Evolutionary conservation across 768 basidiomycete species (phyloP).

Genomic region (Hydnum rufescens): DNA sequence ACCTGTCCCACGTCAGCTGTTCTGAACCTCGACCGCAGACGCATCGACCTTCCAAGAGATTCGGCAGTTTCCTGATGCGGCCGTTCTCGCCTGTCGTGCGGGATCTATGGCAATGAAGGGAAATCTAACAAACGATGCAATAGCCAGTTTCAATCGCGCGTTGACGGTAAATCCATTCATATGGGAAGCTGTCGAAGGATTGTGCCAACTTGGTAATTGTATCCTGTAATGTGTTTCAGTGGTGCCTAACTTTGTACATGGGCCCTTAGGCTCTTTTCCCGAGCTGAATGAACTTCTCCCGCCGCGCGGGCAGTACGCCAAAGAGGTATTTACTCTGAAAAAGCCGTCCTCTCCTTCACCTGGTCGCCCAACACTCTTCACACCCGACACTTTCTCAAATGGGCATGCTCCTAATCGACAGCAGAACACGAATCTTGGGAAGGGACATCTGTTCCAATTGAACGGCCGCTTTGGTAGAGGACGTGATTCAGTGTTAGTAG

Average conservation of each 20-base stretch:
- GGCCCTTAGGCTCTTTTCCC: neutral
- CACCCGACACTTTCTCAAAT: neutral
- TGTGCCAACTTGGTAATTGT: slow-evolving; percentile 54
- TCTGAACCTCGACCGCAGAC: neutral
- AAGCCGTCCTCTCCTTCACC: neutral
- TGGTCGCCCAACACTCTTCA: neutral
- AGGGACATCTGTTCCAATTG: neutral
- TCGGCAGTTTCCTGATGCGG: slow-evolving; percentile 47
- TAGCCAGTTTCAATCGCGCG: slow-evolving; percentile 47
- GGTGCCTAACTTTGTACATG: neutral
- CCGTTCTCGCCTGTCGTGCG: slow-evolving; percentile 53
- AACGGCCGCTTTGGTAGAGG: neutral
- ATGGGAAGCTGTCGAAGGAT: slow-evolving; percentile 85
- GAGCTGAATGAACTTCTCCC: neutral
- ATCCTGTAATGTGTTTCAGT: neutral
- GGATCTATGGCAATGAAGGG: slow-evolving; percentile 62
- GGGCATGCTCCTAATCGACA: neutral
- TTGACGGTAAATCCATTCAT: slow-evolving; percentile 55
- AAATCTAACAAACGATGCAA: slow-evolving; percentile 58
- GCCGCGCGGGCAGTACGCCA: neutral
- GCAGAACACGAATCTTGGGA: neutral
- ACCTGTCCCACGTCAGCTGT: neutral
- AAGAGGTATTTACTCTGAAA: neutral
- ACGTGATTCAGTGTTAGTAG: neutral
- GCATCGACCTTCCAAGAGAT: slow-evolving; percentile 13